Conservation (phyloP, 495 filamentous ascomycete species). For the Hypoxylon lenormandii region DNA sequence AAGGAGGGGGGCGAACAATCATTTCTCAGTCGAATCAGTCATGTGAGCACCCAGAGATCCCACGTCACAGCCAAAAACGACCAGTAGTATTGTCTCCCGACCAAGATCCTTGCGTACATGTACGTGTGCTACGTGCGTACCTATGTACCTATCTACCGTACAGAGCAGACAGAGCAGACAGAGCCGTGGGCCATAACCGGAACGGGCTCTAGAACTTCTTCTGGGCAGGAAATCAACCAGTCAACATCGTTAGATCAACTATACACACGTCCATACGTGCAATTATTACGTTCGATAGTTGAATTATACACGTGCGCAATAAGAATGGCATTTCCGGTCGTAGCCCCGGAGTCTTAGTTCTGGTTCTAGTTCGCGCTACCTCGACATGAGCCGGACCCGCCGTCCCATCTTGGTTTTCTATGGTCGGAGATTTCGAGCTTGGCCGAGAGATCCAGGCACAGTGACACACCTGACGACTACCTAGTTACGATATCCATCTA, state of each 20-base stretch:
- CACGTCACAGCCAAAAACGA: slow-evolving; percentile 37
- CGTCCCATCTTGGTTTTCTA: slow-evolving; percentile 7
- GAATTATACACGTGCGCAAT: not conserved
- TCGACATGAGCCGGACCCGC: slow-evolving; percentile 15
- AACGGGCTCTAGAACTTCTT: no score
- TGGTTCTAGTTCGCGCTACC: slow-evolving; percentile 26
- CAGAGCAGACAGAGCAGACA: no score
- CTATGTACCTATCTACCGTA: no score
- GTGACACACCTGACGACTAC: no score
- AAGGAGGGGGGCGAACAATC: slow-evolving; percentile 21
- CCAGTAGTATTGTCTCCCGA: not conserved
- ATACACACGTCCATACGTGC: no score
- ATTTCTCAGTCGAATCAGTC: slow-evolving; percentile 27
- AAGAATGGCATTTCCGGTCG: slow-evolving; percentile 31
- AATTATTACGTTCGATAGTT: no score
- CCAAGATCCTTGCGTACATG: slow-evolving; percentile 16
- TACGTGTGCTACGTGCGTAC: no score
- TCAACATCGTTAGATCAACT: no score
- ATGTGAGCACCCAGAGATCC: slow-evolving; percentile 35
- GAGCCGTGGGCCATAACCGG: no score
- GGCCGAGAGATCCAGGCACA: not conserved
- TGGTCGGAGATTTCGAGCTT: not conserved
- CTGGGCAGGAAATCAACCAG: no score
- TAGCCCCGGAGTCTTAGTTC: not conserved
- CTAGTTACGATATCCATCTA: no score